Conservation (phyloP, 176 grass and related monocot species). For the Oryza officinalis region DNA sequence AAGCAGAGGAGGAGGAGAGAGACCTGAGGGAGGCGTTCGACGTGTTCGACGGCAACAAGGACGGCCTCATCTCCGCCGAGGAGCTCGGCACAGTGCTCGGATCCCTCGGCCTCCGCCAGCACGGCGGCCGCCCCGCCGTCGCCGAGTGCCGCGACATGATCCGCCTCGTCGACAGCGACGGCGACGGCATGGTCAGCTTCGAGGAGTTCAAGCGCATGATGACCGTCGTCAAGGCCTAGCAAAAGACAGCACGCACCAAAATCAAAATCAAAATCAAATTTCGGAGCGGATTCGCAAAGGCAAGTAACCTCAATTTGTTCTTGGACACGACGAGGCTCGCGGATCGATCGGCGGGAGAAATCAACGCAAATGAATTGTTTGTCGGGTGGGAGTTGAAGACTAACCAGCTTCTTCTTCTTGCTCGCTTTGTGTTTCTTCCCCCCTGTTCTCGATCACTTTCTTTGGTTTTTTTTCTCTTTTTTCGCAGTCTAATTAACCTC, state of each 20-base stretch:
- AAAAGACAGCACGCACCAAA: not conserved
- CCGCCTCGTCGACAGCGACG: constrained; percentile 72
- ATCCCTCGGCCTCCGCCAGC: constrained; percentile 65
- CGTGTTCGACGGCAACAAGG: constrained; percentile 90
- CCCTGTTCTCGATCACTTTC: constrained; percentile 33
- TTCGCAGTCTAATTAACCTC: not conserved
- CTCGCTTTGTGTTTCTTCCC: constrained; percentile 27
- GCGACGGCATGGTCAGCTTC: constrained; percentile 90
- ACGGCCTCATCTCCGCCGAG: constrained; percentile 86
- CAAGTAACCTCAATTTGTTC: constrained; percentile 38
- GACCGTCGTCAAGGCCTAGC: constrained; percentile 57
- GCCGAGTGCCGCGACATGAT: constrained; percentile 94
- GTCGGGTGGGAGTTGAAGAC: not conserved
- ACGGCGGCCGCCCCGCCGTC: constrained; percentile 43
- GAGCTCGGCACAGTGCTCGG: constrained; percentile 74
- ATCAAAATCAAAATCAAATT: not conserved
- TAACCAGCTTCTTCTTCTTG: constrained; percentile 32
- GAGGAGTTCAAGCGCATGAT: constrained; percentile 99
- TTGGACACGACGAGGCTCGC: not conserved
- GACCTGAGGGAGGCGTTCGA: constrained; percentile 86
- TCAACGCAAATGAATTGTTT: constrained; percentile 23
- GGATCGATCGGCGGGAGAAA: not conserved
- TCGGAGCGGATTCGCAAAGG: constrained; percentile 34
- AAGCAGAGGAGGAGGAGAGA: constrained; percentile 56
- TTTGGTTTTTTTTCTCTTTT: not conserved